Percentiles rank a stretch among this genome's conserved stretches.
Conservation (phyloP, 1,284 basidiomycete species). For the Pterula multifida region DNA sequence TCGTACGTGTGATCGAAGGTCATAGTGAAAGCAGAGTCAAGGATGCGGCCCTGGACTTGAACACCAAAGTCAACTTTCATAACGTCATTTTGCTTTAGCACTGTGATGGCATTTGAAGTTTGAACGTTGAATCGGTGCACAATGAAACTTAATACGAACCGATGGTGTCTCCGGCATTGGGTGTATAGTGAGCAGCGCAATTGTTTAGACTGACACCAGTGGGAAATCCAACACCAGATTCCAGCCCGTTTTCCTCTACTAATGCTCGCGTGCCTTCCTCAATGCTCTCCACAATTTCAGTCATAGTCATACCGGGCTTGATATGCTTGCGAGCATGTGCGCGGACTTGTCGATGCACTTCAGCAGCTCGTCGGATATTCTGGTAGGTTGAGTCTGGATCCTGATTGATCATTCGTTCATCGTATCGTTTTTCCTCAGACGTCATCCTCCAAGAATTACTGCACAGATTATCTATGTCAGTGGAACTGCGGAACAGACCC, state of each 20-base stretch:
- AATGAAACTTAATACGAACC: constrained; percentile 32
- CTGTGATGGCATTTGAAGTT: constrained; percentile 20
- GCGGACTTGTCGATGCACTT: constrained; percentile 94
- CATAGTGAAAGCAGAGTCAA: constrained; percentile 94
- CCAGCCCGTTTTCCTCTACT: constrained; percentile 84
- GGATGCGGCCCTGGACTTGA: constrained; percentile 89
- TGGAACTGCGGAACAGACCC: constrained; percentile 2
- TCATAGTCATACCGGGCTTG: constrained; percentile 91
- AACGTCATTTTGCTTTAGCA: constrained; percentile 77
- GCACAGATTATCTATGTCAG: constrained; percentile 7
- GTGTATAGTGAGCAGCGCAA: constrained; percentile 94
- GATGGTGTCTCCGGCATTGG: constrained; percentile 87
- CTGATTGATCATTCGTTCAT: constrained; percentile 67
- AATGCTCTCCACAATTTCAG: constrained; percentile 88
- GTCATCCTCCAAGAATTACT: constrained; percentile 84
- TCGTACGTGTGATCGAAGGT: constrained; percentile 86
- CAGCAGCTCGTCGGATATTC: constrained; percentile 82
- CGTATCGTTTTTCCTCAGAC: constrained; percentile 82
- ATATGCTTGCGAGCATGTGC: constrained; percentile 74
- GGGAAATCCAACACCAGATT: constrained; percentile 90
- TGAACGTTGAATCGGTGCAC: constrained; percentile 5
- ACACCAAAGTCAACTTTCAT: constrained; percentile 98
- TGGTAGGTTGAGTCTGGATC: constrained; percentile 80
- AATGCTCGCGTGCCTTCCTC: constrained; percentile 86
- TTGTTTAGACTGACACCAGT: constrained; percentile 92